Evolutionary conservation across 2,329 filamentous ascomycete genomes (phyloP), one percentile per base, ranked within the genome.

Genomic region (Pestalotiopsis sp.): DNA sequence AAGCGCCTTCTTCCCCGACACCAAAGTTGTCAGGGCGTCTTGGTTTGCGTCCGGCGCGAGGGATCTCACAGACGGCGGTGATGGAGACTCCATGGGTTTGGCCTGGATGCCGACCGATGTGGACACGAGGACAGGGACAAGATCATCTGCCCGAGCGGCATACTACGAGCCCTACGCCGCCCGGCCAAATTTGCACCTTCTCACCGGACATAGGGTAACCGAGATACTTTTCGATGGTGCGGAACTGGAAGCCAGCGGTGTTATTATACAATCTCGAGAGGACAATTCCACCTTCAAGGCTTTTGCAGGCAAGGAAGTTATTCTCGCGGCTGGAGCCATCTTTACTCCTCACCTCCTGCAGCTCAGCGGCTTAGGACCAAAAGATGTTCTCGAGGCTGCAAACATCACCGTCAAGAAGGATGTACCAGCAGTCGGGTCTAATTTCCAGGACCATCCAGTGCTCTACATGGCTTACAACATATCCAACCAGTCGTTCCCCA

Each of bases 291-390:
- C 67, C 1, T 67, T 65, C 14, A 63, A 60, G 2, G 61, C 72
- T 23, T 23, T 27, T 9, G 73, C 72, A 11, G 71, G 27, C 52
- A 69, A 72, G 41, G 76, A 78, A 63, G 71, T 75, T 41, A 70
- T 78, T 25, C 64, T 78, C 2, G 73, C 73, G 7, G 74, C 76
- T 1, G 77, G 76, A 2, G 70, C 72, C 52, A 52, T 71, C 20
- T 70, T 72, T 70, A 81, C 65, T 69, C 80, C 68, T 69, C 75
- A 81, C 36, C 66, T 84, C 0, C 75, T 84, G 0, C 80, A 83
- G 68, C 73, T 81, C 1, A 83, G 81, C 4, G 82, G 83, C 9
- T 69, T 77, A 11, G 75, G 75, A 0, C 69, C 71, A 6, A 27
- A 39, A 3, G 45, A 66, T 5, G 14, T 73, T 1, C 72, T 76